Evolutionary conservation across 1,139 yeast genomes (phyloP).

Genomic region (Nakaseomyces delphensis): DNA sequence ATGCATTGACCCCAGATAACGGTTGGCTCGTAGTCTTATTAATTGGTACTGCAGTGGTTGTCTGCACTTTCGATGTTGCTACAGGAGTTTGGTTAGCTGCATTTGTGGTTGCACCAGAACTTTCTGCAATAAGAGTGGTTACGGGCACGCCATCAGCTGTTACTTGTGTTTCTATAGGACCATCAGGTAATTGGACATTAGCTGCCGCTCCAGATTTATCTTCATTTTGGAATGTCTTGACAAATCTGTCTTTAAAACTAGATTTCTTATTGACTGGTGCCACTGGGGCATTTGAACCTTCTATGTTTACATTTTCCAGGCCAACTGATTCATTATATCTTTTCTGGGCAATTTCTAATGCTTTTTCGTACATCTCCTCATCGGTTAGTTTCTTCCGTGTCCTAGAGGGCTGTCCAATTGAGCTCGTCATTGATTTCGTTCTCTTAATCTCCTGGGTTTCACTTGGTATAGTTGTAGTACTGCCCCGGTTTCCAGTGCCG

Average conservation of each 20-base stretch:
- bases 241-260: conserved; percentile 3
- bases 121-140: not conserved
- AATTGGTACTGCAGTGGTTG: not conserved
- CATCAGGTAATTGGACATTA: not conserved
- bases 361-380: conserved; percentile 32
- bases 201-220: not conserved
- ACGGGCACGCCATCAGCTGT: not conserved
- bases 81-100: not conserved
- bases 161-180: not conserved
- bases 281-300: no score
- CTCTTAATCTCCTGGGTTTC: conserved; percentile 8
- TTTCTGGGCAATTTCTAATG: conserved; percentile 30
- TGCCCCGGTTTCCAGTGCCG: not conserved
- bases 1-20: not conserved
- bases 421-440: conserved; percentile 4
- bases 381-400: conserved; percentile 16
- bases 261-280: conserved; percentile 1
- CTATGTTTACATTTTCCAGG: conserved; percentile 2
- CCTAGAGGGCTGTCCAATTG: conserved; percentile 2
- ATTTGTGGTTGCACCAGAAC: no score
- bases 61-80: not conserved
- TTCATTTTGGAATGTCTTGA: conserved; percentile 6
- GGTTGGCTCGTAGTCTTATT: not conserved
- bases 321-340: conserved; percentile 13
- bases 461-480: not conserved